A percentile compares a stretch with the other conserved stretches of the same genome.
phyloP scores from a whole-genome alignment of 2,329 filamentous ascomycete genomes.

The Penicillium sp. region DNA sequence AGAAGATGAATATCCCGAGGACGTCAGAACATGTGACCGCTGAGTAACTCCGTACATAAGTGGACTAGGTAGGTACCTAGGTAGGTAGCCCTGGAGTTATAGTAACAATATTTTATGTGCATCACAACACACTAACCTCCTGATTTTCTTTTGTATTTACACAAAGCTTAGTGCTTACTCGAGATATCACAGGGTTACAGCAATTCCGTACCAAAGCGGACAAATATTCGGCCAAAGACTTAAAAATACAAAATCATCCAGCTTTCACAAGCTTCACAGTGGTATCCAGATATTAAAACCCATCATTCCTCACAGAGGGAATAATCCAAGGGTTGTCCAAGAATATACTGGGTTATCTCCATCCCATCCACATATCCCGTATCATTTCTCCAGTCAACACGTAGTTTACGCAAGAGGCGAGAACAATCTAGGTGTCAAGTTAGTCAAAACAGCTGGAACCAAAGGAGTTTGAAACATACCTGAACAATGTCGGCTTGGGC shows the following conservation, averaged over 20 bases:
- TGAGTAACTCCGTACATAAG: neutral
- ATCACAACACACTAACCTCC: neutral
- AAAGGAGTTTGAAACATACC: constrained; percentile 47
- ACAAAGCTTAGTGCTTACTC: neutral
- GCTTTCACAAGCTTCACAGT: neutral
- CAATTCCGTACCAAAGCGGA: neutral
- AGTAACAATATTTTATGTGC: neutral
- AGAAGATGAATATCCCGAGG: neutral
- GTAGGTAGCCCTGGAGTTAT: neutral
- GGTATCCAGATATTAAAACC: neutral
- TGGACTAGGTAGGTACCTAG: no score
- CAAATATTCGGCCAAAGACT: neutral
- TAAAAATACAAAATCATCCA: constrained; percentile 5
- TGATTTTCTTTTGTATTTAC: neutral
- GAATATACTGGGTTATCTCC: neutral
- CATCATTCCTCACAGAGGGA: neutral
- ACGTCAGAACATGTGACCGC: neutral
- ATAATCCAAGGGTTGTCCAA: neutral
- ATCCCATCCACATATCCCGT: neutral
- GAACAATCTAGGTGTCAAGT: constrained; percentile 36
- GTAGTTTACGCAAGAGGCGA: constrained; percentile 43
- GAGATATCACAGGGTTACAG: neutral
- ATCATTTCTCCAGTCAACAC: neutral
- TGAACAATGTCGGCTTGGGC: constrained; percentile 77
- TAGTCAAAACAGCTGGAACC: constrained; percentile 16